Conservation (phyloP, 192 early-diverging fungal species). For the Entophlyctis luteolus region DNA sequence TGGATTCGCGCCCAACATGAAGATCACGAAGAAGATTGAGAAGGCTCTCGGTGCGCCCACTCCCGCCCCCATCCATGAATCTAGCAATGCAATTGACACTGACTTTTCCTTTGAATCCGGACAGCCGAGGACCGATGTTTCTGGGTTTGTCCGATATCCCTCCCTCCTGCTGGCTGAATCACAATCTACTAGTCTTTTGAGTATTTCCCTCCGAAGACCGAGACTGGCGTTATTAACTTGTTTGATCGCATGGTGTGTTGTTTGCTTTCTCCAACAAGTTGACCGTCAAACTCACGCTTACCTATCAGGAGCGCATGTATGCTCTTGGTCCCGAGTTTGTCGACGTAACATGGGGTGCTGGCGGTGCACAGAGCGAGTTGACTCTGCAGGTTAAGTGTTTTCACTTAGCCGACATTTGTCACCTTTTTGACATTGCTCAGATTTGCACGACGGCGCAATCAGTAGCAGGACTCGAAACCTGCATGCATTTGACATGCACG, state of each 20-base stretch:
- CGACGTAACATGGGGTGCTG: conserved; percentile 96
- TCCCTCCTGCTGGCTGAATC: no score
- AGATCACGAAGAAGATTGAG: conserved; percentile 48
- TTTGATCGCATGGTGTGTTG: conserved; percentile 78
- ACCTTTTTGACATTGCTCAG: conserved; percentile 3
- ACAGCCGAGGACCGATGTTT: conserved; percentile 41
- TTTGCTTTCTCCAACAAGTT: not conserved
- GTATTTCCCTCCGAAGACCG: conserved; percentile 99
- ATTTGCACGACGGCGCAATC: conserved; percentile 75
- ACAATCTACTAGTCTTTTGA: conserved; percentile 91
- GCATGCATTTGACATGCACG: conserved; percentile 98
- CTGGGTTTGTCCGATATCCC: conserved; percentile 30
- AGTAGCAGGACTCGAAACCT: conserved; percentile 91
- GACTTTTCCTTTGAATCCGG: not conserved
- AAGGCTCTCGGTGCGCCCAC: conserved; percentile 31
- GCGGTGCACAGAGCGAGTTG: conserved; percentile 81
- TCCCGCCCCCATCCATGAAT: not conserved
- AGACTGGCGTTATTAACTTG: conserved; percentile 88
- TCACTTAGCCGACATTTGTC: not conserved
- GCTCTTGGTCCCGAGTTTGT: conserved; percentile 91
- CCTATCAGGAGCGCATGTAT: conserved; percentile 82
- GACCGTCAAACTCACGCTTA: not conserved
- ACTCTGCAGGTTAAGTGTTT: conserved; percentile 70
- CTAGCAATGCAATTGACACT: no score
- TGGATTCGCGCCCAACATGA: conserved; percentile 27